Conservation (phyloP, 805 yeast genomes). For the Lipomyces chichibuensis region DNA sequence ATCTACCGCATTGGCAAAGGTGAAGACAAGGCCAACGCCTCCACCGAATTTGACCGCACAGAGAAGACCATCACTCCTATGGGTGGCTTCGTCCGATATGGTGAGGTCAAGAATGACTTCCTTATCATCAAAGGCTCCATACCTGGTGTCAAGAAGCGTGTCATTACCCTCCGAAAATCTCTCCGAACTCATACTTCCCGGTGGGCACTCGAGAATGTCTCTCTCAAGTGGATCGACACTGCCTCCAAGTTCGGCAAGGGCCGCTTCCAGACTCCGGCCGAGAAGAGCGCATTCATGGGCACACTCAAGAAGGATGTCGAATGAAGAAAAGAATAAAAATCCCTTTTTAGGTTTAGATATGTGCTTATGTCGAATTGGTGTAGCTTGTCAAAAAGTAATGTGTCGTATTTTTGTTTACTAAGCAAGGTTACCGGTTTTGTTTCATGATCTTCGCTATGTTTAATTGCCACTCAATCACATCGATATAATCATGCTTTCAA, state of each 20-base stretch:
- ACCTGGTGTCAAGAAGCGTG: conserved; percentile 99
- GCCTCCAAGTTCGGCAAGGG: conserved; percentile 99
- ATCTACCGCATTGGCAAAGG: conserved; percentile 98
- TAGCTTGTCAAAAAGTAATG: background rate
- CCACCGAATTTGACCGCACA: conserved; percentile 99
- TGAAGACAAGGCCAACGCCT: conserved; percentile 90
- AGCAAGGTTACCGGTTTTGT: background rate
- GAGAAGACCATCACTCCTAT: conserved; percentile 99
- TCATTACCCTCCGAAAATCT: conserved; percentile 97
- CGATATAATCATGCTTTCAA: background rate
- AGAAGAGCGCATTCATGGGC: conserved; percentile 99
- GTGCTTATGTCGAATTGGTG: background rate
- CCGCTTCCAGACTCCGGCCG: conserved; percentile 99
- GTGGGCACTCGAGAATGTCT: conserved; percentile 94
- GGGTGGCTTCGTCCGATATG: conserved; percentile 99
- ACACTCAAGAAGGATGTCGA: conserved; percentile 70
- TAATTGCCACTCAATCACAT: background rate
- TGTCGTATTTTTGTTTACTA: background rate
- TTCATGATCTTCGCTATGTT: background rate
- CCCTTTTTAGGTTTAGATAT: background rate
- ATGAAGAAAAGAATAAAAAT: conserved; percentile 12
- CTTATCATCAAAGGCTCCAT: conserved; percentile 97
- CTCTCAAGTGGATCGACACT: conserved; percentile 99
- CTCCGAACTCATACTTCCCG: conserved; percentile 97
- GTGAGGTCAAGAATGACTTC: conserved; percentile 96